phyloP scores from a whole-genome alignment of 257 asterid genomes.

The Misopates orontium region DNA sequence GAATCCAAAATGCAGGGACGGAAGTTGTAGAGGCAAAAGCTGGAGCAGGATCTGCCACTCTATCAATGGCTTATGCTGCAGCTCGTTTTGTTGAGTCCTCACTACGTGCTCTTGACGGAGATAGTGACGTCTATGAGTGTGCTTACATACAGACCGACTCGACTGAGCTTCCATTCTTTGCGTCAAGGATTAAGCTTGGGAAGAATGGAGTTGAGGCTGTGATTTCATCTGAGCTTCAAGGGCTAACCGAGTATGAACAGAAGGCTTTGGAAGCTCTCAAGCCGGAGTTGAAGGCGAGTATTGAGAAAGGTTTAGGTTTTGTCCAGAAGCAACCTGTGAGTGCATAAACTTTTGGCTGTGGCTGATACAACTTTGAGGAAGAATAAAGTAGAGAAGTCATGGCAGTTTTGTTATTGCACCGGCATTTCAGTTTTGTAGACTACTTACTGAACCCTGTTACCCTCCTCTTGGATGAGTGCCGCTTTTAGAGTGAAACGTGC shows the following conservation, averaged over 20 bases:
- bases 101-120: conserved; percentile 84
- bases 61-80: conserved; percentile 91
- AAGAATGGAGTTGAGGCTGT: conserved; percentile 78
- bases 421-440: conserved; percentile 29
- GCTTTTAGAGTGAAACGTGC: conserved; percentile 14
- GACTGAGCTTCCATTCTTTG: conserved; percentile 81
- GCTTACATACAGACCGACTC: conserved; percentile 63
- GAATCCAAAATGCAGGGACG: conserved; percentile 88
- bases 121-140: conserved; percentile 77
- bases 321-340: conserved; percentile 61
- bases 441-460: conserved; percentile 3
- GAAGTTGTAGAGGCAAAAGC: conserved; percentile 96
- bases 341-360: conserved; percentile 38
- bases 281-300: conserved; percentile 77
- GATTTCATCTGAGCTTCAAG: conserved; percentile 67
- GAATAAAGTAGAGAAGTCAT: conserved; percentile 32
- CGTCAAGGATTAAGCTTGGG: conserved; percentile 81
- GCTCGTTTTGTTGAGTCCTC: conserved; percentile 89
- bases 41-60: conserved; percentile 92
- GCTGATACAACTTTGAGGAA: conserved; percentile 22
- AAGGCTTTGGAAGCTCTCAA: conserved; percentile 80
- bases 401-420: conserved; percentile 23
- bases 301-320: conserved; percentile 75
- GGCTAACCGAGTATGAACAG: conserved; percentile 70
- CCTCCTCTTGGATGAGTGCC: not conserved